Base-by-base conservation (phyloP, 495 filamentous ascomycete species). In the Tirmania nivea region DNA sequence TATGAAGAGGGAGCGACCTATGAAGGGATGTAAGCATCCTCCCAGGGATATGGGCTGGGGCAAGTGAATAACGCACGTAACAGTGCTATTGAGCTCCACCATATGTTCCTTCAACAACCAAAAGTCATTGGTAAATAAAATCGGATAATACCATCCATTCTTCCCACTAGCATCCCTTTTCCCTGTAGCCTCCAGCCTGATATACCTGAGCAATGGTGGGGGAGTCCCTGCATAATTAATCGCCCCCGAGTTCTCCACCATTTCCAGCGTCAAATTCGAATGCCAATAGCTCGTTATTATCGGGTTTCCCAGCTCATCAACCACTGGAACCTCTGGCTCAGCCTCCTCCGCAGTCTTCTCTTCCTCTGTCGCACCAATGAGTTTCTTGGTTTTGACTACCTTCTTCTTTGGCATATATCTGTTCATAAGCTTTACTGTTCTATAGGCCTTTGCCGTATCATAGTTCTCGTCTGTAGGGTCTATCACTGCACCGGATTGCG, bases 131-230 rank as follows among this genome's bases (percentile, higher is more conserved):
- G 87, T 66, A 63, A 80, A 97, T 34, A 94, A 66, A 53, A 94
- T 79, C 5, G 90, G 90, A 64, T 90, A 97, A 68, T 95, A 97
- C 90, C 90, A 97, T 47, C 83, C 82, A 69, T 95, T 88, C 65
- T 86, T 76, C 8, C 90, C 90, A 6, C 77, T 77, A 6, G 69
- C 73, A 67, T 97, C 90, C 35, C 90, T 69, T 55, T 74, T 84
- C 65, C 73, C 82, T 56, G 65, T 84, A 2, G 67, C 67, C 63
- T 96, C 90, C 48, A 94, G 73, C 34, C 78, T 76, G 1, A 94
- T 66, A 62, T 83, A 85, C 61, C 86, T 79, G 10, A 81, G 76
- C 49, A 82, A 68, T 1, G 86, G 81, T 0, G 84, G 82, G 52
- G 85, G 83, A 52, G 84, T 68, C 53, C 74, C 70, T n/a, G 72